Conservation (phyloP, 1,139 yeast genomes). For the Saccharomyces hybrid region DNA sequence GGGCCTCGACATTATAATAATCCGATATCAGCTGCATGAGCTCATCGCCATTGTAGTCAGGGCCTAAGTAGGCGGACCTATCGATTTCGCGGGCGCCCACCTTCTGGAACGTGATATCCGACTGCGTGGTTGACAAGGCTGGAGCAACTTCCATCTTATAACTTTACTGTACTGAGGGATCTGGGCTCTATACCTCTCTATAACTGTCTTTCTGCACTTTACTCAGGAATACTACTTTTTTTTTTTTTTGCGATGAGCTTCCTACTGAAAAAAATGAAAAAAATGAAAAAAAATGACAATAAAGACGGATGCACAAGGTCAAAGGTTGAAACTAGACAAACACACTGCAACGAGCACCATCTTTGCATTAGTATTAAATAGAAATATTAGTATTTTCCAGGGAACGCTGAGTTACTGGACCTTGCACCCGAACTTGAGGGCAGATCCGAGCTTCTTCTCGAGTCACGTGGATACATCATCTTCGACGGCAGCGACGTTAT, state of each 20-base stretch:
- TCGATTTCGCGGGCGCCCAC: slow-evolving; percentile 32
- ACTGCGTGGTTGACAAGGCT: slow-evolving; percentile 50
- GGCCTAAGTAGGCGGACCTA: slow-evolving; percentile 35
- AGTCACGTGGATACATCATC: background rate
- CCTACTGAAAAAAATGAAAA: background rate
- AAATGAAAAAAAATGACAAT: too few relatives aligned
- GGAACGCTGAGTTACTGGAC: too few relatives aligned
- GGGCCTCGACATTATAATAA: slow-evolving; percentile 47
- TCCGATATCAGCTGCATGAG: slow-evolving; percentile 35
- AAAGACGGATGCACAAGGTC: background rate
- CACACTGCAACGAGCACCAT: too few relatives aligned
- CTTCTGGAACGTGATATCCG: slow-evolving; percentile 40
- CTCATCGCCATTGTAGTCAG: slow-evolving; percentile 22
- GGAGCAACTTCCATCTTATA: slow-evolving; percentile 39
- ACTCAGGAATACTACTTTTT: too few relatives aligned
- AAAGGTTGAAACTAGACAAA: too few relatives aligned
- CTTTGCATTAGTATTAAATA: too few relatives aligned
- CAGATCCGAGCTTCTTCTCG: background rate
- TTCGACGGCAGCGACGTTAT: background rate
- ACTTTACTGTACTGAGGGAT: too few relatives aligned
- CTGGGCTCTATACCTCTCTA: too few relatives aligned
- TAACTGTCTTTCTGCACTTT: too few relatives aligned
- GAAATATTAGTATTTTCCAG: too few relatives aligned
- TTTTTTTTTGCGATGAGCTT: background rate
- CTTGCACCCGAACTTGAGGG: too few relatives aligned